These are phyloP conservation scores for Miamiensis avidus DNA, from an alignment of 169 alveolate genomes.

Conservation along the genomic window DNA sequence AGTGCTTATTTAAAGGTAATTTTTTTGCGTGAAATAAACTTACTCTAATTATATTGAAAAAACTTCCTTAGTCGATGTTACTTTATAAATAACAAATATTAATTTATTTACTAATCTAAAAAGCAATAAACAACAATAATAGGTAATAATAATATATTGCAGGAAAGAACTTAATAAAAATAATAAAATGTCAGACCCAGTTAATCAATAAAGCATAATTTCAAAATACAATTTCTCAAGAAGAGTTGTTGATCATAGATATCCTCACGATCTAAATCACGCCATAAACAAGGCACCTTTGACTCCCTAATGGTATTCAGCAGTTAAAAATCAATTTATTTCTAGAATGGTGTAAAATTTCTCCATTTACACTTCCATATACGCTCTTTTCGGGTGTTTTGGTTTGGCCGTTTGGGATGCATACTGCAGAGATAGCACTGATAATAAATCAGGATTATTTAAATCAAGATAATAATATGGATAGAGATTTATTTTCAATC, in stretches of 20 bases:
- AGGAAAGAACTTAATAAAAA: too few species aligned
- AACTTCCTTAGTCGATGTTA: too few species aligned
- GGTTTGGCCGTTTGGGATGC: conserved; percentile 1
- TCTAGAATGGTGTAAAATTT: conserved; percentile 8
- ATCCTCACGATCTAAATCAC: conserved; percentile 35
- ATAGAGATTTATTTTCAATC: conserved; percentile 4
- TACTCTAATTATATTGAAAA: too few species aligned
- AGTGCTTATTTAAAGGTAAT: too few species aligned
- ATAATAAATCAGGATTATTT: background rate
- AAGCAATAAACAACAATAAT: too few species aligned
- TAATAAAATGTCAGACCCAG: too few species aligned
- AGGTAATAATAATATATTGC: too few species aligned
- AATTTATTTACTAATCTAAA: too few species aligned
- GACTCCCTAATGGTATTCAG: conserved; percentile 18
- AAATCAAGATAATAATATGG: conserved; percentile 15
- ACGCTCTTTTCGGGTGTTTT: background rate
- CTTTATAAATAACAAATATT: too few species aligned
- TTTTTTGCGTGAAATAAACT: too few species aligned
- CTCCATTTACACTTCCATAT: background rate
- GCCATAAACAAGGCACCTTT: conserved; percentile 22
- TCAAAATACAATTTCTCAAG: conserved; percentile 50
- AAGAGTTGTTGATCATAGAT: conserved; percentile 50
- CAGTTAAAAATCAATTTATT: conserved; percentile 25
- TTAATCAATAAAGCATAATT: too few species aligned
- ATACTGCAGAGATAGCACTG: conserved; percentile 8